Base-by-base conservation (phyloP, 345 rosid species). In the Gossypium ekmanianum region DNA sequence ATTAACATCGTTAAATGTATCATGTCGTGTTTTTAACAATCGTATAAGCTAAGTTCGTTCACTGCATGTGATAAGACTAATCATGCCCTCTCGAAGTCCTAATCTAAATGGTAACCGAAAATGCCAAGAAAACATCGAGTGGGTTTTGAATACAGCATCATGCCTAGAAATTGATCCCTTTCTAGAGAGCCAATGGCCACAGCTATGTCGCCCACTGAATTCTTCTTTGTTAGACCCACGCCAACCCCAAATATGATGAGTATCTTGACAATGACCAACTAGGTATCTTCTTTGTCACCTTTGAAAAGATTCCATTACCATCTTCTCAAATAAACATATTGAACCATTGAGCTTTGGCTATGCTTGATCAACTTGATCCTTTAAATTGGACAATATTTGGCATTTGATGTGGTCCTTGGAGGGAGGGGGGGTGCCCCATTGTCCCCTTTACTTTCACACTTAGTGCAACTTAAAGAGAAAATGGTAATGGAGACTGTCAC, bases 201-300 rank as follows among this genome's bases (percentile, higher is more conserved):
- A 59, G 3, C 52, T 61, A 50, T 81, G 86, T 79, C 83, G 52
- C 72, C 85, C 86, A 84, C 77, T 79, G 68, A 34, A 64, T 79
- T 72, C 57, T 47, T 50, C 68, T 9, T 57, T 22, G 27, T 64
- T 22, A 80, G 80, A 56, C 84, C 79, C 87, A 76, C 79, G 76
- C 43, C 62, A 57, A 22, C 62, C 11, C 48, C 39, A 26, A 34
- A 52, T 58, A 74, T 64, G 74, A 76, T 63, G 70, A 73, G 78
- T 48, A 68, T 75, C 80, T 76, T 65, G 86, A 86, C 72, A 84
- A 78, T 44, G 83, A 81, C 82, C 87, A 75, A 64, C 87, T 70
- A 65, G 83, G 88, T 85, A 88, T 88, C 87, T 81, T 81, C 74
- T 78, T 74, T 77, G 79, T 72, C 78, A 4, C 11, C 76, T 68